Conservation (phyloP, 2,329 filamentous ascomycete species). For the Colletotrichum neosansevieriae region DNA sequence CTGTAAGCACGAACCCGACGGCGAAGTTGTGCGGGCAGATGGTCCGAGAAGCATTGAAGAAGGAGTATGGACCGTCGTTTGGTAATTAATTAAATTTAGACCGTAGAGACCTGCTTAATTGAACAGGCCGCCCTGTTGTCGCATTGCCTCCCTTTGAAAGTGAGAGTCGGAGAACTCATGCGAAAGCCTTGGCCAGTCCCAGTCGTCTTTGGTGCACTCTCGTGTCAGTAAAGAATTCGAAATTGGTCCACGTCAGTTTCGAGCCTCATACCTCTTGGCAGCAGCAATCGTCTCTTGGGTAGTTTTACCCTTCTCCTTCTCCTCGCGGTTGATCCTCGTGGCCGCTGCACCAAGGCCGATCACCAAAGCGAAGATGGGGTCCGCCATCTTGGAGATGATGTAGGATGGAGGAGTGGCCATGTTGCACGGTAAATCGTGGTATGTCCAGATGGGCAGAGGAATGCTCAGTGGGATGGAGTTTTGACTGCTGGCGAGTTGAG, state of each 20-base stretch:
- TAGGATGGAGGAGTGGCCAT: slow-evolving; percentile 67
- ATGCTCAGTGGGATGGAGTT: no score
- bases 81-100: slow-evolving; percentile 43
- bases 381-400: slow-evolving; percentile 69
- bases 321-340: slow-evolving; percentile 70
- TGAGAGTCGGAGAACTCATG: not conserved
- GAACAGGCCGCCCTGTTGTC: not conserved
- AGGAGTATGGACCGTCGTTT: slow-evolving; percentile 70
- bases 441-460: no score
- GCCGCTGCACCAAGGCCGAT: slow-evolving; percentile 68
- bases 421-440: slow-evolving; percentile 22
- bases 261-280: slow-evolving; percentile 53
- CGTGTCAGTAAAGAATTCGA: not conserved
- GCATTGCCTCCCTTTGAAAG: not conserved
- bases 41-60: slow-evolving; percentile 76
- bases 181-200: slow-evolving; percentile 36
- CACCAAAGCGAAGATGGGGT: slow-evolving; percentile 69
- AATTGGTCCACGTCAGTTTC: no score
- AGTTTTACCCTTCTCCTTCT: slow-evolving; percentile 68
- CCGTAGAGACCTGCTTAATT: slow-evolving; percentile 11
- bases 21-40: slow-evolving; percentile 78
- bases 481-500: no score
- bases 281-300: slow-evolving; percentile 63
- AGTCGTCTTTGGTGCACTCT: slow-evolving; percentile 42
- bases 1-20: slow-evolving; percentile 75